These are phyloP conservation scores for Physcomitrellopsis africana DNA, from an alignment of 225 moss, liverwort and hornwort species.

Conservation along the genomic window DNA sequence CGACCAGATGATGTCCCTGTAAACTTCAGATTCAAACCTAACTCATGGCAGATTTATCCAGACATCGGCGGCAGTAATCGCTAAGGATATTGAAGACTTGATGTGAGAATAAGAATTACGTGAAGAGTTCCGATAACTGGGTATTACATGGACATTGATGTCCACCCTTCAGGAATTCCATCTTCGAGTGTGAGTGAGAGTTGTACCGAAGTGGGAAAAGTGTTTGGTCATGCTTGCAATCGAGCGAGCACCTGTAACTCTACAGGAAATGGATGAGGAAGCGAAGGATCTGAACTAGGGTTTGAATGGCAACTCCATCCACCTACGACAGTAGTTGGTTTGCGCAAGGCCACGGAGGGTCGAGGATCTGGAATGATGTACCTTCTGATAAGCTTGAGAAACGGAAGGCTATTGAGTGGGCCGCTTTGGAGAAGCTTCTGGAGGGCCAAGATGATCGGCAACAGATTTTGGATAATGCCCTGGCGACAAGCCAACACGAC, in stretches of 20 bases:
- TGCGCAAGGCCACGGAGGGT: slow-evolving; percentile 38
- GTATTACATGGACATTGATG: too few relatives aligned
- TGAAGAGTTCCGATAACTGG: too few relatives aligned
- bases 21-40: too few relatives aligned
- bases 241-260: not conserved
- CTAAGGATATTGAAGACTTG: too few relatives aligned
- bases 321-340: slow-evolving; percentile 44
- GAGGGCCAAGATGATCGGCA: slow-evolving; percentile 50
- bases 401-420: slow-evolving; percentile 40
- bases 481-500: slow-evolving; percentile 50
- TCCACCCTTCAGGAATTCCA: not conserved
- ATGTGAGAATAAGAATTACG: too few relatives aligned
- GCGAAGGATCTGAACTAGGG: not conserved
- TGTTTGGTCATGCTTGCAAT: not conserved
- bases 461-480: slow-evolving; percentile 55
- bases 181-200: accelerated
- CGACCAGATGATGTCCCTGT: too few relatives aligned
- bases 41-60: too few relatives aligned
- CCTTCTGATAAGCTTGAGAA: slow-evolving; percentile 1
- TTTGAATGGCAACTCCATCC: slow-evolving; percentile 32
- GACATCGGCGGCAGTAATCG: too few relatives aligned
- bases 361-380: slow-evolving; percentile 35
- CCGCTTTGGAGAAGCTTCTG: slow-evolving; percentile 41
- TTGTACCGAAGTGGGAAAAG: too few relatives aligned
- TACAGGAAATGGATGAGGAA: not conserved